Evolutionary conservation across 495 filamentous ascomycete species (phyloP), one percentile per base, ranked within the genome.

Genomic region (Hypoxylon perforatum): DNA sequence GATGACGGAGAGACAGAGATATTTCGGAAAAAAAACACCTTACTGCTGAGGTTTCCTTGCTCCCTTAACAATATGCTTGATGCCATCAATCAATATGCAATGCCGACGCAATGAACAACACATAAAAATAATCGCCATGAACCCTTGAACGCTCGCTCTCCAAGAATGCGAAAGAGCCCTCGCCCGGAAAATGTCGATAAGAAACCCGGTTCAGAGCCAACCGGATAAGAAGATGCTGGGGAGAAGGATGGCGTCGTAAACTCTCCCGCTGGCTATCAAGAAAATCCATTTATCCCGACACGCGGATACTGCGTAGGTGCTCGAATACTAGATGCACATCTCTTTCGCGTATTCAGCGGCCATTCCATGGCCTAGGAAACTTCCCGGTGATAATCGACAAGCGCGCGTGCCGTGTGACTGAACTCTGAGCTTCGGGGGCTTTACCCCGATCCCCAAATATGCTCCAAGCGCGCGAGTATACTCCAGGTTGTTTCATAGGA

Each of bases 401-500:
- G 44, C 35, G 52, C 15, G 12, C 7, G 18, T 14, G 36, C 25
- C 18, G 22, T 51, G 28, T 46, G 22, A 19, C n/a, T 21, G 46
- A 61, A 48, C 18, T 33, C 39, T 46, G 46, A 7, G 25, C 25
- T 6, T 41, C 7, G n/a, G 18, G 23, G 15, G 15, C 17, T 57
- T 39, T 15, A 33, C 45, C 44, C n/a, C 28, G 25, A 46, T 28
- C 17, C n/a, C 38, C 42, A 23, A 17, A 23, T 17, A 44, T 36
- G 18, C 11, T n/a, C 52, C 17, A 28, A 30, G 35, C 14, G 35
- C 9, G 33, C 10, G 19, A 15, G 39, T 28, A 30, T 22, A 21
- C 17, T 17, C 30, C 10, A n/a, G 45, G 33, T 17, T 12, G 18
- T 3, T 11, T 67, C 55, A 77, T 52, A 77, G 61, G 15, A 77